Base-by-base conservation (phyloP, 768 basidiomycete species). In the Agrocybe chaxingu region DNA sequence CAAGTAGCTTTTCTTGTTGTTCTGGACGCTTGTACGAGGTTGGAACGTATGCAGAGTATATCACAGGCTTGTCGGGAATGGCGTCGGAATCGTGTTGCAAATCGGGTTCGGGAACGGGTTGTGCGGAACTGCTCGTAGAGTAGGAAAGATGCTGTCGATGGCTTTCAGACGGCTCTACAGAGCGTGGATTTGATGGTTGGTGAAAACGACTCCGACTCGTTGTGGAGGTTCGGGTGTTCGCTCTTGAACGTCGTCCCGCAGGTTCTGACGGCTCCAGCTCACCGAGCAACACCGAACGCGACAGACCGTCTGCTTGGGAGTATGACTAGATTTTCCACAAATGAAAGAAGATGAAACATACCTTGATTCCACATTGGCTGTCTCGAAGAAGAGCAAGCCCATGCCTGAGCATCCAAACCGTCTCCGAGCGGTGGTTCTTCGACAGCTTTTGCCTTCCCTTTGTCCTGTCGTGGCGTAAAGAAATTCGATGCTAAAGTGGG, bases 351-450 rank as follows among this genome's bases (percentile, higher is more conserved):
- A 5, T 12, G 34, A 30, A 45, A 42, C 74, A 57, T 62, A 81
- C 80, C 66, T 57, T 76, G 71, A 60, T 74, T 77, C 70, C 73
- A 78, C 6, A 77, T 56, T 2, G 75, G 72, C 58, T 80, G 75
- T 45, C 69, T 73, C 45, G 69, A 64, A 18, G 60, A 47, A 45
- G 71, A 68, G 62, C 71, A 80, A 47, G 76, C 73, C 70, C 78
- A 76, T 54, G 72, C 74, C 49, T 72, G 65, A 59, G 71, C 75
- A 45, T 66, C 65, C 37, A 66, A 60, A n/a, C 69, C 62, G 56
- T 64, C 61, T 19, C 60, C 56, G 42, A 69, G 61, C 12, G 54
- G 68, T 31, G 66, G 64, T 43, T 61, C 41, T 43, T 62, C 54
- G 33, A 57, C 50, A 33, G 60, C 74, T 58, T 69, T 77, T 57